These are phyloP conservation scores for Plectranthus barbatus DNA, from an alignment of 257 asterid genomes.

Conservation along the genomic window DNA sequence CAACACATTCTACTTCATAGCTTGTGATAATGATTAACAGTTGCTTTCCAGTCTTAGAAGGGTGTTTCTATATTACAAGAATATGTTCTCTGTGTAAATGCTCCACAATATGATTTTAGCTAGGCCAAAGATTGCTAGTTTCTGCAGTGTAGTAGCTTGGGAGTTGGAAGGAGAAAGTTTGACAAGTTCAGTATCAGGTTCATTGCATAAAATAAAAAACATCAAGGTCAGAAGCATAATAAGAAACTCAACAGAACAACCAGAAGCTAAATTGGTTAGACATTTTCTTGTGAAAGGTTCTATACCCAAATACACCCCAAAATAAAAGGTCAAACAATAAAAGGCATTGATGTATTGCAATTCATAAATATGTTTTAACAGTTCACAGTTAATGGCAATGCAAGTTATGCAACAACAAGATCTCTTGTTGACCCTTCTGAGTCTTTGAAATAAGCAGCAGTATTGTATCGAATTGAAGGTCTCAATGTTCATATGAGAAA, in stretches of 20 bases:
- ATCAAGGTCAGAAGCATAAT: not conserved
- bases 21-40: not conserved
- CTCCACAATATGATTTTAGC: not conserved
- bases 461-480: not conserved
- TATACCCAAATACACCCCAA: not conserved
- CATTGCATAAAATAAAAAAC: not conserved
- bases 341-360: not conserved
- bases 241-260: not conserved
- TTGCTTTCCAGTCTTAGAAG: not conserved
- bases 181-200: not conserved
- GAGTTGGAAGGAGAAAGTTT: not conserved
- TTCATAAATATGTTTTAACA: not conserved
- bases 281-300: not conserved
- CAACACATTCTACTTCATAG: not conserved
- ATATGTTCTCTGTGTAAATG: not conserved
- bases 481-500: not conserved
- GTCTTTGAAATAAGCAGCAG: not conserved
- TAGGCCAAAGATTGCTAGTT: not conserved
- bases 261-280: not conserved
- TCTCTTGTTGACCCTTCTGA: not conserved
- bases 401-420: slow-evolving; percentile 1
- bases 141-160: not conserved
- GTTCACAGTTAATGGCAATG: not conserved
- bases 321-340: not conserved
- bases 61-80: not conserved